Evolutionary conservation across 371 early-diverging fungal species (phyloP).

Genomic region (Basidiobolus heterosporus): DNA sequence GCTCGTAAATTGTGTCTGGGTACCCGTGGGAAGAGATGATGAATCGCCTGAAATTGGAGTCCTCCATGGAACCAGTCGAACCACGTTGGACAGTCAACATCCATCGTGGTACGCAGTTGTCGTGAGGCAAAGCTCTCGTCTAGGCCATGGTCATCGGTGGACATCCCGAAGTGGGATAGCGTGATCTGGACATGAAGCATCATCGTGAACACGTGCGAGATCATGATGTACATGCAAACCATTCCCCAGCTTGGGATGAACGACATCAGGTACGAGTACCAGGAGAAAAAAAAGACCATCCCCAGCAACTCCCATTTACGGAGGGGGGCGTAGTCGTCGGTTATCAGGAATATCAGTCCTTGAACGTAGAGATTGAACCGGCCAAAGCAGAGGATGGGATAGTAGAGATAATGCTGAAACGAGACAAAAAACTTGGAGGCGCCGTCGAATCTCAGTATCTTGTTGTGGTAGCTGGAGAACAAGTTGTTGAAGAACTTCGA

Average conservation of each 20-base stretch:
- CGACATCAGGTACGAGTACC: conserved; percentile 60
- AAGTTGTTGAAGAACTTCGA: conserved; percentile 59
- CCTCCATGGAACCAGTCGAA: conserved; percentile 96
- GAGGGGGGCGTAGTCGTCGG: conserved; percentile 41
- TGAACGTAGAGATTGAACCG: conserved; percentile 81
- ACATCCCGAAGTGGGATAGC: conserved; percentile 90
- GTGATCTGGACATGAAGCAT: conserved; percentile 91
- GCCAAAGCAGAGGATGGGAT: conserved; percentile 70
- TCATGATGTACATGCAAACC: conserved; percentile 42
- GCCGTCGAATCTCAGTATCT: conserved; percentile 60
- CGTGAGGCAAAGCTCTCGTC: conserved; percentile 65
- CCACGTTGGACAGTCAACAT: conserved; percentile 86
- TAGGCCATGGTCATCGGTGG: conserved; percentile 55
- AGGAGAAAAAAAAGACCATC: conserved; percentile 53
- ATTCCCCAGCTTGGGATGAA: conserved; percentile 43
- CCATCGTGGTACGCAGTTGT: conserved; percentile 88
- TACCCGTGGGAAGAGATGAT: conserved; percentile 86
- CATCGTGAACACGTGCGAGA: conserved; percentile 69
- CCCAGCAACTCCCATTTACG: conserved; percentile 55
- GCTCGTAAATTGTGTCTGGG: conserved; percentile 73
- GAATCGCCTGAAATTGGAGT: conserved; percentile 87
- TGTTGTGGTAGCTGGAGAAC: conserved; percentile 81
- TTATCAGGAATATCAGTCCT: conserved; percentile 45
- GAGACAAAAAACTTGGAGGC: conserved; percentile 54
- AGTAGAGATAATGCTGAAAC: conserved; percentile 74